phyloP scores from a whole-genome alignment of 805 yeast genomes.

The Hanseniaspora clermontiae region DNA sequence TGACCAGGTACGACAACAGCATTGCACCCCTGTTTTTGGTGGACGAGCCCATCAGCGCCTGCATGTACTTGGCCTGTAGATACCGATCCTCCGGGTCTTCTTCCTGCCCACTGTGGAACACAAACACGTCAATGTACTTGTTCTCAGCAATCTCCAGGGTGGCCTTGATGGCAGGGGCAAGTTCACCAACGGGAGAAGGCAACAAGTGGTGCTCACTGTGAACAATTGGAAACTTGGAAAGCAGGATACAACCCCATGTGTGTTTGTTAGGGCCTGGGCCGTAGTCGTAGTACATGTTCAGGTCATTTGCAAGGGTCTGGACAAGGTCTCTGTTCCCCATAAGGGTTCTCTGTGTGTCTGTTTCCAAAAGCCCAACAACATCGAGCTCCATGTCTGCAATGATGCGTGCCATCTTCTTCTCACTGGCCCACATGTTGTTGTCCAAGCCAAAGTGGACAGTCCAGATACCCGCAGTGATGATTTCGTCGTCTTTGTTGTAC shows the following conservation, averaged over 20 bases:
- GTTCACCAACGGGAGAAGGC: slow-evolving; percentile 95
- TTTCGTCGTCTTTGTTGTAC: slow-evolving; percentile 50
- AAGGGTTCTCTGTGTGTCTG: slow-evolving; percentile 84
- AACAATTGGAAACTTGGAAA: slow-evolving; percentile 88
- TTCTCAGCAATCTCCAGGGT: slow-evolving; percentile 85
- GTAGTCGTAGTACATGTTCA: slow-evolving; percentile 88
- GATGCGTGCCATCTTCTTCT: slow-evolving; percentile 74
- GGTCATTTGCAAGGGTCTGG: slow-evolving; percentile 78
- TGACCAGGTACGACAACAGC: slow-evolving; percentile 78
- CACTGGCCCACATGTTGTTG: slow-evolving; percentile 96
- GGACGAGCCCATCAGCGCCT: slow-evolving; percentile 70
- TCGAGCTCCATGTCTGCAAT: slow-evolving; percentile 80
- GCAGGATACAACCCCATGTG: slow-evolving; percentile 92
- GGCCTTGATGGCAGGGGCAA: slow-evolving; percentile 97
- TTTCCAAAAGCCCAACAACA: slow-evolving; percentile 78
- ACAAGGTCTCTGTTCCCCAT: slow-evolving; percentile 95
- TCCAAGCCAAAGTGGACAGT: slow-evolving; percentile 95
- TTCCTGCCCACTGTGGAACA: slow-evolving; percentile 96
- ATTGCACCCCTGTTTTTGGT: slow-evolving; percentile 56
- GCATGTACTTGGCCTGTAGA: slow-evolving; percentile 64
- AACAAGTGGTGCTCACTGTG: slow-evolving; percentile 80
- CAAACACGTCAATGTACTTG: slow-evolving; percentile 69
- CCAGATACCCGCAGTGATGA: slow-evolving; percentile 95
- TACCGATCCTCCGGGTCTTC: slow-evolving; percentile 92
- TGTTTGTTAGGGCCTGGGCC: slow-evolving; percentile 98